A percentile compares a stretch with the other conserved stretches of the same genome.
These are phyloP conservation scores for Pythium folliculosum DNA, from an alignment of 352 stramenopile genomes.

Conservation along the genomic window DNA sequence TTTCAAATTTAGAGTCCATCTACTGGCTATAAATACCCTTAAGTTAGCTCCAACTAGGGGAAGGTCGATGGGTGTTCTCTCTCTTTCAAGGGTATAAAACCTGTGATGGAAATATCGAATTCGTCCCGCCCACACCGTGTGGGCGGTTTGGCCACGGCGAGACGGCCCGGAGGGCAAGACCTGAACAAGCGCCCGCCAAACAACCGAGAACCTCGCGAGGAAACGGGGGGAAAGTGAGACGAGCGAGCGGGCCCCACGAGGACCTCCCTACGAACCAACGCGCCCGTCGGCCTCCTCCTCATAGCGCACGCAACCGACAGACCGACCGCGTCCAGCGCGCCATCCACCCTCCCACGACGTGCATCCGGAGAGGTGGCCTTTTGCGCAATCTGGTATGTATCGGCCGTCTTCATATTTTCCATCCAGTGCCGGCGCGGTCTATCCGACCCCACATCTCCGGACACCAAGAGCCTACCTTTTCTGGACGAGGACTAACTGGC, in stretches of 20 bases:
- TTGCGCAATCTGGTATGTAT: neutral
- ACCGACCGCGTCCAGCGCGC: neutral
- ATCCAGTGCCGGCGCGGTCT: neutral
- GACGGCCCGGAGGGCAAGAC: conserved; percentile 7
- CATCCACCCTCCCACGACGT: neutral
- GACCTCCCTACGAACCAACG: neutral
- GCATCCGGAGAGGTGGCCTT: neutral
- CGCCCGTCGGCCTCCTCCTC: neutral
- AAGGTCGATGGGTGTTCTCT: conserved; percentile 14
- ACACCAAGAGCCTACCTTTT: neutral
- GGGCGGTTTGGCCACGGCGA: conserved; percentile 15
- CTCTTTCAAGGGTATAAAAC: conserved; percentile 20
- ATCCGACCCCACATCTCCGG: neutral
- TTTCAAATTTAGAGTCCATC: conserved; percentile 10
- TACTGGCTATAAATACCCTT: conserved; percentile 19
- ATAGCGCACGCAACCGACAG: neutral
- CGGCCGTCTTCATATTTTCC: too few relatives aligned
- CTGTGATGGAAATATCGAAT: conserved; percentile 23
- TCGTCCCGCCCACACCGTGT: conserved; percentile 12
- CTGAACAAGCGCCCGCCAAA: conserved; percentile 33
- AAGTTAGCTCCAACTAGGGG: conserved; percentile 13
- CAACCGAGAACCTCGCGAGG: conserved; percentile 23
- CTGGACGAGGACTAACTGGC: neutral
- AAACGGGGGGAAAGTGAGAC: conserved; percentile 25
- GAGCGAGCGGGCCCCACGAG: neutral